Evolutionary conservation across 2,329 filamentous ascomycete species (phyloP).

Genomic region (Botrytis galanthina): DNA sequence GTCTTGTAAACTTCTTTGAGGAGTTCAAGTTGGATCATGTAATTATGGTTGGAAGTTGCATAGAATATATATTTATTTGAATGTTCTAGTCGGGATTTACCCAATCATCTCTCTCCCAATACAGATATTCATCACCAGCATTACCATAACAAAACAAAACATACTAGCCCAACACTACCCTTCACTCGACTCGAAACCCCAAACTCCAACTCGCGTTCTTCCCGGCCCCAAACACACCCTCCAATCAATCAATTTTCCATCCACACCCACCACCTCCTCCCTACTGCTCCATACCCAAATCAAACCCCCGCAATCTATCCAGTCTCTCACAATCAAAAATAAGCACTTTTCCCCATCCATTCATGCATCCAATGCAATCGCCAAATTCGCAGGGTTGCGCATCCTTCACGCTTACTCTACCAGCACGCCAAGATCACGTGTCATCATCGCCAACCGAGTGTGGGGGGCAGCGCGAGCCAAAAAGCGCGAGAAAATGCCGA

Average conservation of each 20-base stretch:
- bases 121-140: not conserved
- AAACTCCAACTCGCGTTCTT: not conserved
- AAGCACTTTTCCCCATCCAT: not conserved
- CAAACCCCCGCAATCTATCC: not conserved
- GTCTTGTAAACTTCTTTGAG: not conserved
- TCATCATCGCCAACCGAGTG: not conserved
- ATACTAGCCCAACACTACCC: not conserved
- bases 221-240: not conserved
- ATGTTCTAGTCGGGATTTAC: not conserved
- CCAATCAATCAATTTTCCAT: not conserved
- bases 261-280: not conserved
- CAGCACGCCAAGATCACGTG: not conserved
- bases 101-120: not conserved
- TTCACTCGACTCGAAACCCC: not conserved
- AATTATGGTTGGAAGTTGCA: not conserved
- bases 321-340: not conserved
- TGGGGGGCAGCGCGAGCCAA: not conserved
- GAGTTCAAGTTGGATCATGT: not conserved
- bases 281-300: not conserved
- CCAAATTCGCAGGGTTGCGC: not conserved
- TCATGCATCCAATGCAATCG: not conserved
- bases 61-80: not conserved
- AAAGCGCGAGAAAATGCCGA: constrained; percentile 13
- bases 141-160: not conserved
- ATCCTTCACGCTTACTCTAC: not conserved